Conservation (phyloP, 2,329 filamentous ascomycete genomes). For the Fusarium siculi region DNA sequence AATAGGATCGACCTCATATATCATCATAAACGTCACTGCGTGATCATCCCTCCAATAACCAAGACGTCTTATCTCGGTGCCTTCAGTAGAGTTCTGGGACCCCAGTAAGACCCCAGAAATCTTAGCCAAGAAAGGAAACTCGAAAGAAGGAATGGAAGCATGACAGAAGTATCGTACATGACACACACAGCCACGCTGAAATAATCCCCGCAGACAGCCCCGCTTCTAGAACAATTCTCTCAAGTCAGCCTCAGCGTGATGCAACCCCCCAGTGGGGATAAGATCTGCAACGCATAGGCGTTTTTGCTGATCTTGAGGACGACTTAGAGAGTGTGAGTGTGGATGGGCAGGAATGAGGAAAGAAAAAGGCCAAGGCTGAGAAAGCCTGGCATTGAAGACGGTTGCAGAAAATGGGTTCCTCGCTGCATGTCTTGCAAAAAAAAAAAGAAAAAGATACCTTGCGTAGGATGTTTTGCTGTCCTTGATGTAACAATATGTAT, state of each 20-base stretch:
- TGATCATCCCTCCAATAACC: constrained; percentile 30
- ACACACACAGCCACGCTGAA: constrained; percentile 33
- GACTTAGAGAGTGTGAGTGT: constrained; percentile 5
- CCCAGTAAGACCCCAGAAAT: constrained; percentile 7
- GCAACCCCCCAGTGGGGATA: constrained; percentile 17
- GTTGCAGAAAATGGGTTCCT: constrained; percentile 2
- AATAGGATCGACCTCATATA: constrained; percentile 26
- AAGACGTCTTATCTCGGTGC: constrained; percentile 34
- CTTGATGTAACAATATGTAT: constrained; percentile 15
- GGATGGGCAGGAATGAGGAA: constrained; percentile 19
- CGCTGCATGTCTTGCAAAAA: background rate
- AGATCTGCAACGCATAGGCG: constrained; percentile 37
- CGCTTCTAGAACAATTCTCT: constrained; percentile 50
- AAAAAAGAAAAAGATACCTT: constrained; percentile 18
- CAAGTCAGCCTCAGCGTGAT: constrained; percentile 41
- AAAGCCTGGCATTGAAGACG: constrained; percentile 11
- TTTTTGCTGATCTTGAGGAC: constrained; percentile 25
- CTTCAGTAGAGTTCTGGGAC: constrained; percentile 14
- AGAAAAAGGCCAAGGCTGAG: constrained; percentile 14
- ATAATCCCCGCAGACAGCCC: constrained; percentile 33
- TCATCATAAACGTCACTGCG: constrained; percentile 35
- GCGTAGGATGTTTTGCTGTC: background rate
- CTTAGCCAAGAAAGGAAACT: constrained; percentile 31
- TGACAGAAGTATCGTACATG: constrained; percentile 35
- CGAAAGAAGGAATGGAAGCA: constrained; percentile 36